These are phyloP conservation scores for Petunia secreta DNA, from an alignment of 257 asterid genomes.

Conservation along the genomic window DNA sequence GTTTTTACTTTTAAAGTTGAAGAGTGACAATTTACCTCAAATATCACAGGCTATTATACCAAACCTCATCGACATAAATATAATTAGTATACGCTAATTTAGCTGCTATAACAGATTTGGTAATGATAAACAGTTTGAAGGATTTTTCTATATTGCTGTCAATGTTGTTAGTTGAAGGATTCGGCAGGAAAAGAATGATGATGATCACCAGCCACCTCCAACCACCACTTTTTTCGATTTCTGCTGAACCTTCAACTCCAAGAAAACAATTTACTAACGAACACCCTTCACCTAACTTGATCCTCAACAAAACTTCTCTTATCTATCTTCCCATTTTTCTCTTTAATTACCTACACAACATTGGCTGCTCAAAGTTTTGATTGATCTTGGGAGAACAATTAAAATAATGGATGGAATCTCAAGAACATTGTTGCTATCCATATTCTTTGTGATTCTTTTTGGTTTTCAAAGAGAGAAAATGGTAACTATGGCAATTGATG, in stretches of 20 bases:
- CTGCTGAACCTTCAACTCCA: conserved; percentile 29
- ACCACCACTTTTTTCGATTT: conserved; percentile 56
- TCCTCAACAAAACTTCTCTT: not conserved
- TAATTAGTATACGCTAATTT: conserved; percentile 23
- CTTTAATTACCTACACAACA: conserved; percentile 29
- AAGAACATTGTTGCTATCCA: conserved; percentile 24
- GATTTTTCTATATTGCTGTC: conserved; percentile 18
- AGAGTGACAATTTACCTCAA: conserved; percentile 8
- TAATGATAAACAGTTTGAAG: conserved; percentile 38
- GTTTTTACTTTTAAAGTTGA: not conserved
- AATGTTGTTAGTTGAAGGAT: conserved; percentile 42
- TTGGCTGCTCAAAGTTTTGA: conserved; percentile 24
- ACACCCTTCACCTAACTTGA: not conserved
- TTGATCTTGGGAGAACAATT: not conserved
- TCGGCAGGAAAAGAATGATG: conserved; percentile 54
- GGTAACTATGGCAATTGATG: conserved; percentile 34
- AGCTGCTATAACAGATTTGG: conserved; percentile 27
- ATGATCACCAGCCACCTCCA: conserved; percentile 73
- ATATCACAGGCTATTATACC: conserved; percentile 25
- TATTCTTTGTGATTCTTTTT: conserved; percentile 30
- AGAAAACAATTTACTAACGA: conserved; percentile 24
- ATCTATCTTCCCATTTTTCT: conserved; percentile 27
- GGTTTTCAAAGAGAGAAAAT: conserved; percentile 25
- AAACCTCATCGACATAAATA: conserved; percentile 18
- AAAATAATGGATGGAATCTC: conserved; percentile 46